A percentile compares a stretch with the other conserved stretches of the same genome.
Evolutionary conservation across 139 green algal species (phyloP).

Genomic region (Picochlorum sp.): DNA sequence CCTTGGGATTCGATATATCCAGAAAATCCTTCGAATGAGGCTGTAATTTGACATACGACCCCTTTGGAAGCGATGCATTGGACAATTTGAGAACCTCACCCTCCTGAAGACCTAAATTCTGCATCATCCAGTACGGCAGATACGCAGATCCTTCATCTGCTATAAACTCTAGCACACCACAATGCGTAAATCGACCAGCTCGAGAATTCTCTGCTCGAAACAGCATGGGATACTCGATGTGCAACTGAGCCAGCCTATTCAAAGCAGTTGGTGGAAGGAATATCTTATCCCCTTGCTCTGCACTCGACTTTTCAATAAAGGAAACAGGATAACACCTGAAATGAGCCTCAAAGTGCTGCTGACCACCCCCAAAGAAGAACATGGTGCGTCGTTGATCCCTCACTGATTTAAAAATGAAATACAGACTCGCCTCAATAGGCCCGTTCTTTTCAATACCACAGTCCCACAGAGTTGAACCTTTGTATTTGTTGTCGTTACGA

Average conservation of each 20-base stretch:
- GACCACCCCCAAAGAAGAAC: not conserved
- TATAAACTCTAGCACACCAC: conserved; percentile 97
- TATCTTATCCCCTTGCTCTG: conserved; percentile 90
- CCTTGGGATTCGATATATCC: conserved; percentile 94
- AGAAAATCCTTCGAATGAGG: conserved; percentile 94
- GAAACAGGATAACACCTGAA: conserved; percentile 89
- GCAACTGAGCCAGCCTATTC: conserved; percentile 80
- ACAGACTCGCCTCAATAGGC: conserved; percentile 27
- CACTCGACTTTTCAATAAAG: conserved; percentile 87
- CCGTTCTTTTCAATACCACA: not conserved
- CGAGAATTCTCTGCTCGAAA: conserved; percentile 76
- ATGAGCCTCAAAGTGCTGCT: conserved; percentile 54
- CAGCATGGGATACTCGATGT: conserved; percentile 98
- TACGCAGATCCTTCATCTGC: conserved; percentile 94
- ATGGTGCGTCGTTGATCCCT: too few relatives aligned
- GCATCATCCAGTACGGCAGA: conserved; percentile 99
- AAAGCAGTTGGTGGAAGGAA: conserved; percentile 94
- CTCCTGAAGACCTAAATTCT: conserved; percentile 88
- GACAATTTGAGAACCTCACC: conserved; percentile 79
- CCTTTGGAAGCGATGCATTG: conserved; percentile 85
- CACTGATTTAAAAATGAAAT: not conserved
- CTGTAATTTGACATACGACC: conserved; percentile 91
- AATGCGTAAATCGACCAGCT: conserved; percentile 72
- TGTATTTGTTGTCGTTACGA: too few relatives aligned
- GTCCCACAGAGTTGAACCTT: not conserved